These are phyloP conservation scores for Hortaea sp. DNA, from an alignment of 2,329 filamentous ascomycete species.

Conservation along the genomic window DNA sequence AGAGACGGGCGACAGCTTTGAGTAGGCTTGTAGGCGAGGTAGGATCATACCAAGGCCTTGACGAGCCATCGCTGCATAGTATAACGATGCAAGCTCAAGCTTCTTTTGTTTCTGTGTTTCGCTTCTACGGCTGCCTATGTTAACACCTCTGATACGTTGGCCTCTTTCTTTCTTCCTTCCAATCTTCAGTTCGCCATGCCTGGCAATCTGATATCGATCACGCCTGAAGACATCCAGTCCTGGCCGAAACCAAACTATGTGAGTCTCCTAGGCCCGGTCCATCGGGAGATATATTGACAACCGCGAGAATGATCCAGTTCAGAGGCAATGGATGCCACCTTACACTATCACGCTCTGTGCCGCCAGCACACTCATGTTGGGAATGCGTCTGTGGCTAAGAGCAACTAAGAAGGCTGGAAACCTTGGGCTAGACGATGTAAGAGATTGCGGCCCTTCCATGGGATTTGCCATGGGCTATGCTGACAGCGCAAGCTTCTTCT, in stretches of 20 bases:
- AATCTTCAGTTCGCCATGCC: conserved; percentile 11
- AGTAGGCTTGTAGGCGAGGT: too few species aligned
- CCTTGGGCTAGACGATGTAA: conserved; percentile 24
- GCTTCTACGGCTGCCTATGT: too few species aligned
- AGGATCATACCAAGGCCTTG: too few species aligned
- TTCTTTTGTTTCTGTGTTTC: too few species aligned
- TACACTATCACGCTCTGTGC: conserved; percentile 20
- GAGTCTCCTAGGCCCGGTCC: neutral
- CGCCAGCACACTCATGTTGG: conserved; percentile 17
- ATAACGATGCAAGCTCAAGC: too few species aligned
- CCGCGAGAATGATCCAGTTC: conserved; percentile 13
- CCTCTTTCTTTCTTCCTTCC: too few species aligned
- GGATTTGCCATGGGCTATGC: neutral
- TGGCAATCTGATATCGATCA: conserved; percentile 20
- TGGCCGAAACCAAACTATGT: conserved; percentile 25
- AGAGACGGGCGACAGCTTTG: too few species aligned
- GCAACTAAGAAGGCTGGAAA: conserved; percentile 16
- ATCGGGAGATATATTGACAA: neutral
- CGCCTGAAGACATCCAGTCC: conserved; percentile 15
- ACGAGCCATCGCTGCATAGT: too few species aligned
- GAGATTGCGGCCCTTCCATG: conserved; percentile 3
- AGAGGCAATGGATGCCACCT: conserved; percentile 23
- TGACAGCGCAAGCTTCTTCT: conserved; percentile 10
- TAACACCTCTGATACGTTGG: too few species aligned
- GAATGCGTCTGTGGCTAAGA: conserved; percentile 21